These are phyloP conservation scores for Epichloe sibirici DNA, from an alignment of 2,329 filamentous ascomycete genomes.

Conservation along the genomic window DNA sequence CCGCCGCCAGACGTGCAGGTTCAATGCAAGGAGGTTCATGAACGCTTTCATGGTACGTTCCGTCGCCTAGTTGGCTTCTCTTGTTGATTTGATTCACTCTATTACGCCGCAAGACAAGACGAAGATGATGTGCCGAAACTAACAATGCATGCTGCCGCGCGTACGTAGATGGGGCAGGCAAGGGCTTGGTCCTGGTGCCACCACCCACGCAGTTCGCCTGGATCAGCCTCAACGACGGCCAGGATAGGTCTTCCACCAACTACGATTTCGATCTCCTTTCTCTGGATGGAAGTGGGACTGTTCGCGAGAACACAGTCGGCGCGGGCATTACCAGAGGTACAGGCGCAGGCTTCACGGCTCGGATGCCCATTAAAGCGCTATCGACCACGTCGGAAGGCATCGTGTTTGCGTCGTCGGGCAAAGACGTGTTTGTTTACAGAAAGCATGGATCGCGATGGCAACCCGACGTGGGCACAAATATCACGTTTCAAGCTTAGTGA, in stretches of 20 bases:
- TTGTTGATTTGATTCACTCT: neutral
- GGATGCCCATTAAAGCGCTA: constrained; percentile 5
- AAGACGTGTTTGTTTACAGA: constrained; percentile 9
- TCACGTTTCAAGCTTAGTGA: neutral
- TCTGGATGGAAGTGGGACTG: constrained; percentile 2
- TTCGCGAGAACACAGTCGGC: constrained; percentile 9
- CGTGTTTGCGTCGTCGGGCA: constrained; percentile 10
- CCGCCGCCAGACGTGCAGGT: constrained; percentile 6
- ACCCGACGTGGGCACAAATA: constrained; percentile 1
- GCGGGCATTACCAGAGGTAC: constrained; percentile 1
- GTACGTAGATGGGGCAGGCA: constrained; percentile 6
- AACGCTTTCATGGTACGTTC: constrained; percentile 9
- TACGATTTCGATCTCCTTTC: constrained; percentile 11
- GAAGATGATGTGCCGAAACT: neutral
- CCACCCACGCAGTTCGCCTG: constrained; percentile 9
- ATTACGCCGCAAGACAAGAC: neutral
- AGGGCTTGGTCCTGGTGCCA: constrained; percentile 1
- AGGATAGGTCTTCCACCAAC: neutral
- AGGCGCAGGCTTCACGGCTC: constrained; percentile 6
- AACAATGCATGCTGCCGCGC: neutral
- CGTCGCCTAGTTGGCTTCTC: neutral
- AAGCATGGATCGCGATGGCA: constrained; percentile 6
- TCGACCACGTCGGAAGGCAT: constrained; percentile 9
- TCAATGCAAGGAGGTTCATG: constrained; percentile 8
- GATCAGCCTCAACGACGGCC: constrained; percentile 5